Evolutionary conservation across 768 basidiomycete genomes (phyloP).

Genomic region (Daedalea quercina): DNA sequence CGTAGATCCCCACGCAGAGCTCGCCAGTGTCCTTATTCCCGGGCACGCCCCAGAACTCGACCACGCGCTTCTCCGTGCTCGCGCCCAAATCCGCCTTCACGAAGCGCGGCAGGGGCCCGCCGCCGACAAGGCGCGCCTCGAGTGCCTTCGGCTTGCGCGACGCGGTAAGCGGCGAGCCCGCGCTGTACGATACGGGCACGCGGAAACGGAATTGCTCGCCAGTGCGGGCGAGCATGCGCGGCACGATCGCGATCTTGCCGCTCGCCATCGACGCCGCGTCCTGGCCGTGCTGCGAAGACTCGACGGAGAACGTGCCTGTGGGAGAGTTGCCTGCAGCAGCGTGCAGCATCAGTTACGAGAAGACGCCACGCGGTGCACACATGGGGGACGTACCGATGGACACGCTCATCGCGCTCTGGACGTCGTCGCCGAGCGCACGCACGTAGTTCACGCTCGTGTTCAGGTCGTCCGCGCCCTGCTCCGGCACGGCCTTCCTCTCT

Average conservation of each 20-base stretch:
- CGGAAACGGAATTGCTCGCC: constrained; percentile 57
- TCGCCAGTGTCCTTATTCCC: constrained; percentile 44
- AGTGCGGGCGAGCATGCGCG: constrained; percentile 43
- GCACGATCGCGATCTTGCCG: constrained; percentile 21
- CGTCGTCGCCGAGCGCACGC: constrained; percentile 56
- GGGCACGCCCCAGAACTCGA: constrained; percentile 55
- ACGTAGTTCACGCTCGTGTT: constrained; percentile 67
- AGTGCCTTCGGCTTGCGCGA: constrained; percentile 26
- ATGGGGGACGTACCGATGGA: constrained; percentile 21
- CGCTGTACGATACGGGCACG: constrained; percentile 33
- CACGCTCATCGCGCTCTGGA: constrained; percentile 6
- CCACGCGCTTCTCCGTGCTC: constrained; percentile 31
- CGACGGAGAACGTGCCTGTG: constrained; percentile 51
- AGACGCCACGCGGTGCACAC: too few relatives aligned
- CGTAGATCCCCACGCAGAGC: constrained; percentile 49
- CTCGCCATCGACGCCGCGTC: constrained; percentile 21
- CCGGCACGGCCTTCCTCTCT: constrained; percentile 21
- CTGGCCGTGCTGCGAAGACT: constrained; percentile 47
- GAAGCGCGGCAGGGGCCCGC: constrained; percentile 48
- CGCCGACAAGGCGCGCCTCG: constrained; percentile 44
- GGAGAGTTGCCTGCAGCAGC: constrained; percentile 22
- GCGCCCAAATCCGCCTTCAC: constrained; percentile 40
- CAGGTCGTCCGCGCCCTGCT: constrained; percentile 54
- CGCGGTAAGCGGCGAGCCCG: constrained; percentile 7
- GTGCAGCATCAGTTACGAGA: too few relatives aligned